Base-by-base conservation (phyloP, 768 basidiomycete genomes). In the Rossbeevera mucosa region DNA sequence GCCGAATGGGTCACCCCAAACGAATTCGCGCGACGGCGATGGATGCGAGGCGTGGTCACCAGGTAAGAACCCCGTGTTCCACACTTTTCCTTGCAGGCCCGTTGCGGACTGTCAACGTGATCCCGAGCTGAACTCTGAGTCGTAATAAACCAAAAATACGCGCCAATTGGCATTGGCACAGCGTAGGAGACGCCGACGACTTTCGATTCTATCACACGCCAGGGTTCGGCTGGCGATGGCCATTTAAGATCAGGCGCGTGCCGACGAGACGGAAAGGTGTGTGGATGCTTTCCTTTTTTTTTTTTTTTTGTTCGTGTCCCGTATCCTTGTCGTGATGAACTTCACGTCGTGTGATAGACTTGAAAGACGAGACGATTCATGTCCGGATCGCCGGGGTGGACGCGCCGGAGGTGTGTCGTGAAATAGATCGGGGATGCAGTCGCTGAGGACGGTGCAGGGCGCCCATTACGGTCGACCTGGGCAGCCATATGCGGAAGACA, bases 341-440 rank as follows among this genome's bases (percentile, higher is more conserved):
- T 29, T 36, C 4, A n/a, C n/a, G n/a, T 36, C 33, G 40, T 18
- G 51, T 4, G 26, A 48, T 20, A 91, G 92, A 81, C 0, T 74
- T 94, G 44, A 88, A 81, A 64, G 80, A 85, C 55, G 73, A 91
- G 59, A 96, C 94, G 2, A 74, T 97, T 16, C 86, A 90, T 61
- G 82, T 98, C 25, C 83, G 94, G 13, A 81, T 98, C 25, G 90
- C 90, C 13, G 94, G 91, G 0, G 83, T 93, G 5, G 94, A 98
- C 64, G 94, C 94, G 1, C 94, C 94, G 0, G 94, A 98, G 76
- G 91, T 88, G 59, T 26, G 47, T 49, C 25, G 29, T 20, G 3
- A 12, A 2, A 22, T 36, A 9, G n/a, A 18, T 9, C 9, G n/a
- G n/a, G 9, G 0, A 36, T 36, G 9, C n/a, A 36, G 14, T 18